These are phyloP conservation scores for Helminthosporium solani DNA, from an alignment of 2,329 filamentous ascomycete species.

Conservation along the genomic window DNA sequence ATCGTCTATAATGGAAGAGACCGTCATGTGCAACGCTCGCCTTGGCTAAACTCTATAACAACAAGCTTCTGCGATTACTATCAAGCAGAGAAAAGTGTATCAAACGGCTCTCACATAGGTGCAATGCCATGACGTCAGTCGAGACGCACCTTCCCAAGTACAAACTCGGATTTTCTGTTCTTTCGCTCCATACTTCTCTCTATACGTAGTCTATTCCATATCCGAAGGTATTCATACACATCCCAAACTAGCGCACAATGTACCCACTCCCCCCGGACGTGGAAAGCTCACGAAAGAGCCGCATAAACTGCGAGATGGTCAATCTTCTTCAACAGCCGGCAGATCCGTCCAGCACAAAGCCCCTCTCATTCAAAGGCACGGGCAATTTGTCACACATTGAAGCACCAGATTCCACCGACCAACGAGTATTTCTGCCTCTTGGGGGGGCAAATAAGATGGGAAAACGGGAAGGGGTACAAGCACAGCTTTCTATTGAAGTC, in stretches of 20 bases:
- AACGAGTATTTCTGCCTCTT: slow-evolving; percentile 12
- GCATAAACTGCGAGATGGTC: slow-evolving; percentile 26
- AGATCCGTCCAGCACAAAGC: neutral
- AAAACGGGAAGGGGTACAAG: neutral
- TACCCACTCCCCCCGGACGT: slow-evolving; percentile 13
- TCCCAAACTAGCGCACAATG: neutral
- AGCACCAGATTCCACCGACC: neutral
- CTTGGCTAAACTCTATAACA: too few species aligned
- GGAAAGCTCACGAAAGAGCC: slow-evolving; percentile 9
- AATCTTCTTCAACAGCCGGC: slow-evolving; percentile 8
- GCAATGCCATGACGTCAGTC: neutral
- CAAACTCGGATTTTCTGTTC: neutral
- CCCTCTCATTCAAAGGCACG: slow-evolving; percentile 20
- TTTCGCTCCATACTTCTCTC: neutral
- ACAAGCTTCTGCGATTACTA: too few species aligned
- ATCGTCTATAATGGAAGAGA: too few species aligned
- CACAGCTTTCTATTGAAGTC: slow-evolving; percentile 12
- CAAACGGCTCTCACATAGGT: neutral
- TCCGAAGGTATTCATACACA: too few species aligned
- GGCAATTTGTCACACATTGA: slow-evolving; percentile 31
- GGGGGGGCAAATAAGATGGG: slow-evolving; percentile 6
- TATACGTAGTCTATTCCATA: too few species aligned
- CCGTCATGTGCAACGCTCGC: too few species aligned
- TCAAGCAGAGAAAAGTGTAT: too few species aligned
- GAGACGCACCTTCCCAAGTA: neutral